These are phyloP conservation scores for Hypomyces perniciosus DNA, from an alignment of 2,329 filamentous ascomycete species.

Conservation along the genomic window DNA sequence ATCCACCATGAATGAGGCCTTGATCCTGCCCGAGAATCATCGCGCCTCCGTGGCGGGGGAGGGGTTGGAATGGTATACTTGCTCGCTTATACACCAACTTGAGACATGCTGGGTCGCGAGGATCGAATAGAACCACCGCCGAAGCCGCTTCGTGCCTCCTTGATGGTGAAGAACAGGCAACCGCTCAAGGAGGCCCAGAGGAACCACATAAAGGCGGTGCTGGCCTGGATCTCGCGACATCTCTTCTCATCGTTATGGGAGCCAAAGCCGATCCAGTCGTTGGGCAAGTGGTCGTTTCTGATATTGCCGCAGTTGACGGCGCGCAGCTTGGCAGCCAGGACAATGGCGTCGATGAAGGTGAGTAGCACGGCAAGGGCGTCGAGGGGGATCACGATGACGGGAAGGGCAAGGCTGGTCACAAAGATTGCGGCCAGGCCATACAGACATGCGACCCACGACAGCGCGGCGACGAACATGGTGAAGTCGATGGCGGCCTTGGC, in stretches of 20 bases:
- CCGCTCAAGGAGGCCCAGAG: conserved; percentile 58
- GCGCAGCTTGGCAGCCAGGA: conserved; percentile 63
- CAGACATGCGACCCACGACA: conserved; percentile 60
- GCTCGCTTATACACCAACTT: conserved; percentile 30
- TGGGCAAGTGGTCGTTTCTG: conserved; percentile 23
- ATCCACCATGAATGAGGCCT: conserved; percentile 3
- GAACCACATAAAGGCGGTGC: conserved; percentile 74
- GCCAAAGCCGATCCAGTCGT: conserved; percentile 57
- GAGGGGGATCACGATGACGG: conserved; percentile 47
- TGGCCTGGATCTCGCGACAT: conserved; percentile 70
- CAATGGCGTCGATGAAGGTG: conserved; percentile 64
- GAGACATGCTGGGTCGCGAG: conserved; percentile 49
- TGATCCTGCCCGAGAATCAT: conserved; percentile 1
- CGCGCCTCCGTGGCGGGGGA: background rate
- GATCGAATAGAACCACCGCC: conserved; percentile 36
- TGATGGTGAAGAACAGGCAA: conserved; percentile 49
- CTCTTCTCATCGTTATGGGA: conserved; percentile 54
- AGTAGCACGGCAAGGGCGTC: conserved; percentile 59
- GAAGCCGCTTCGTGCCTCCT: conserved; percentile 42
- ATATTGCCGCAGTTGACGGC: conserved; percentile 61
- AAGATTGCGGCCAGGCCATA: conserved; percentile 55
- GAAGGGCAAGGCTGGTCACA: conserved; percentile 46
- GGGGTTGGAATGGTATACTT: background rate
- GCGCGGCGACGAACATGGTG: conserved; percentile 62
- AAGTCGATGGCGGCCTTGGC: conserved; percentile 51